Conservation (phyloP, 371 early-diverging fungal genomes). For the Chytridiales sp. region DNA sequence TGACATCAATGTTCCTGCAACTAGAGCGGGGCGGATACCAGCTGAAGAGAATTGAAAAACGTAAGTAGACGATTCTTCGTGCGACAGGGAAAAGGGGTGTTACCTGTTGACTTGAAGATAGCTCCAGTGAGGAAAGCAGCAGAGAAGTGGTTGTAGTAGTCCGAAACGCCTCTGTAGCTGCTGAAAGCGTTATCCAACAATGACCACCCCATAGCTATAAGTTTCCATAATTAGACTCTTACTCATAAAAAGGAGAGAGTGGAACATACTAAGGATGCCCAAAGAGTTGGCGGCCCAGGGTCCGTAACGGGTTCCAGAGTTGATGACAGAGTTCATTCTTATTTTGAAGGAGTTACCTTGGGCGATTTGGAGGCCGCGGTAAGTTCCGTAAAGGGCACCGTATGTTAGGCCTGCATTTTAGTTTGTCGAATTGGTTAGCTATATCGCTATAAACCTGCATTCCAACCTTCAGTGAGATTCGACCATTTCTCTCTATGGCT, state of each 20-base stretch:
- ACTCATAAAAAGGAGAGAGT: constrained; percentile 2
- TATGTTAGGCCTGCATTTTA: constrained; percentile 32
- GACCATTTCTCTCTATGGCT: neutral
- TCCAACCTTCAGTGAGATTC: constrained; percentile 2
- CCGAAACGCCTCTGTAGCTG: constrained; percentile 30
- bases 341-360: constrained; percentile 40
- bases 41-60: constrained; percentile 11
- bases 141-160: constrained; percentile 48
- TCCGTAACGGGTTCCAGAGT: constrained; percentile 46
- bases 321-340: constrained; percentile 47
- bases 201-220: constrained; percentile 46
- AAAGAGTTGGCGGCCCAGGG: constrained; percentile 51
- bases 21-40: constrained; percentile 44
- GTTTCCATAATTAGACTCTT: neutral
- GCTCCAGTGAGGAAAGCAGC: constrained; percentile 50
- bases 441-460: neutral
- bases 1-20: constrained; percentile 40
- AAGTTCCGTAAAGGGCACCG: constrained; percentile 45
- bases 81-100: neutral
- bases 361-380: constrained; percentile 47
- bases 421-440: neutral
- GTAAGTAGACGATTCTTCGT: neutral
- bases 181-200: constrained; percentile 35
- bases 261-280: constrained; percentile 47
- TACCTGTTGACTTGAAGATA: constrained; percentile 50